Evolutionary conservation across 768 basidiomycete genomes (phyloP).

Genomic region (Mrakia blollopis): DNA sequence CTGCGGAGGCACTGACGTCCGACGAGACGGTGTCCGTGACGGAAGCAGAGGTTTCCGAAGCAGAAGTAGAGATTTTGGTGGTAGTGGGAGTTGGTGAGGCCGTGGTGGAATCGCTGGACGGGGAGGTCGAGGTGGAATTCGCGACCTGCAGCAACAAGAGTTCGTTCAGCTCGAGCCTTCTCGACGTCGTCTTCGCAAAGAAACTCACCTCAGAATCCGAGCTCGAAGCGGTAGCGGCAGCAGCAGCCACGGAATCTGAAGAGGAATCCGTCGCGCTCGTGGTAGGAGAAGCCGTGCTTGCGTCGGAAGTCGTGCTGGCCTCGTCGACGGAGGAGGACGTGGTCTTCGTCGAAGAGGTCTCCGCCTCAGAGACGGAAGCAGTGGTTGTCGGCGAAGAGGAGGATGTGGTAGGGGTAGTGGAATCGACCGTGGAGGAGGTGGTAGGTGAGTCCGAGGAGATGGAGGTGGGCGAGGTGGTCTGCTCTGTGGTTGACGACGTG

Average conservation of each 20-base stretch:
- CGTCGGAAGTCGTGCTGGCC: not conserved
- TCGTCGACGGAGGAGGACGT: slow-evolving; percentile 30
- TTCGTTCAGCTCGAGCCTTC: not conserved
- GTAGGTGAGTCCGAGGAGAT: not conserved
- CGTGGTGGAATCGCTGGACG: not conserved
- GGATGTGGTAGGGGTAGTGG: not conserved
- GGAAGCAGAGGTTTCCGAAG: too few species aligned
- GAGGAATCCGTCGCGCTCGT: not conserved
- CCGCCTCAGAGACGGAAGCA: not conserved
- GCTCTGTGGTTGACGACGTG: not conserved
- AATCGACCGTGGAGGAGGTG: not conserved
- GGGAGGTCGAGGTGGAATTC: not conserved
- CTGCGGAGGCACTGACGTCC: not conserved
- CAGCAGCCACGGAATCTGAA: not conserved
- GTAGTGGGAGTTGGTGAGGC: not conserved
- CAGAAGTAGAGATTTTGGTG: not conserved
- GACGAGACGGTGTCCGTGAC: not conserved
- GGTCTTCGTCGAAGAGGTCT: slow-evolving; percentile 36
- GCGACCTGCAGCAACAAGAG: not conserved
- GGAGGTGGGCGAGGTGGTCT: slow-evolving; percentile 1
- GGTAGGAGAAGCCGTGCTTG: not conserved
- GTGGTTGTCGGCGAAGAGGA: not conserved
- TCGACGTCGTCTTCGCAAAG: too few species aligned
- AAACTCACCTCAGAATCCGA: not conserved
- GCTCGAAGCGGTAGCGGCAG: not conserved